Conservation (phyloP, 495 filamentous ascomycete genomes). For the Hapsidospora chrysogenum region DNA sequence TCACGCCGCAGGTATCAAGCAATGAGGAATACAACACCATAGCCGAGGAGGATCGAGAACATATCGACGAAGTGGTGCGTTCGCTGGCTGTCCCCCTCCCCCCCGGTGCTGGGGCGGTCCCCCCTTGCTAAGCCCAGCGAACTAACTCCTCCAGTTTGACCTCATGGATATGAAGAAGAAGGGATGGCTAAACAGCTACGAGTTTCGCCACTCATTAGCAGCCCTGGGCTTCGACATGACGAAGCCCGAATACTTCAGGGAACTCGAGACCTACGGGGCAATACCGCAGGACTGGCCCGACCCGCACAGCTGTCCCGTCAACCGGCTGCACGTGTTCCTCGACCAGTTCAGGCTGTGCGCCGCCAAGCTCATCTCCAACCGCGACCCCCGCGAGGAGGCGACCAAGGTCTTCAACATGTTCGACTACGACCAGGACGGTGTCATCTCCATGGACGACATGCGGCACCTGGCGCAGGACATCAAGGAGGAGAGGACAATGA, state of each 20-base stretch:
- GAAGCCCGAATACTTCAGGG: conserved; percentile 65
- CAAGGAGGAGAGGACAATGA: conserved; percentile 49
- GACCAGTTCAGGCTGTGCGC: conserved; percentile 50
- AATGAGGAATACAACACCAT: conserved; percentile 21
- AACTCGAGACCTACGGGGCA: conserved; percentile 59
- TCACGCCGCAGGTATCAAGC: conserved; percentile 11
- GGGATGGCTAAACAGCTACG: conserved; percentile 77
- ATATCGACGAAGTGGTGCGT: conserved; percentile 77
- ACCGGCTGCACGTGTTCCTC: conserved; percentile 1
- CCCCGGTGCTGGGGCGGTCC: neutral
- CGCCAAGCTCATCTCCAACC: conserved; percentile 51
- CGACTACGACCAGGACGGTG: conserved; percentile 47
- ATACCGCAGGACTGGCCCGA: conserved; percentile 22
- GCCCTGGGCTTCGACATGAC: conserved; percentile 75
- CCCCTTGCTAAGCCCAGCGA: conserved; percentile 4
- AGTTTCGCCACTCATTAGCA: conserved; percentile 85
- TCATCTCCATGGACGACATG: conserved; percentile 64
- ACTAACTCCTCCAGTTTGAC: conserved; percentile 43
- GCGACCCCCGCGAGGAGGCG: conserved; percentile 77
- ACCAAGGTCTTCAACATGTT: conserved; percentile 74
- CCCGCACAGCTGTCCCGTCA: conserved; percentile 14
- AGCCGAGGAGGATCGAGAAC: conserved; percentile 75
- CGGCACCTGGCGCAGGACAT: conserved; percentile 68
- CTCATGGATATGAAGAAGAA: conserved; percentile 92
- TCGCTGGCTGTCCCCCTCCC: neutral